A percentile compares a stretch with the other conserved stretches of the same genome.
These are phyloP conservation scores for Fraxinus nigra DNA, from an alignment of 305 asterid genomes.

Conservation along the genomic window DNA sequence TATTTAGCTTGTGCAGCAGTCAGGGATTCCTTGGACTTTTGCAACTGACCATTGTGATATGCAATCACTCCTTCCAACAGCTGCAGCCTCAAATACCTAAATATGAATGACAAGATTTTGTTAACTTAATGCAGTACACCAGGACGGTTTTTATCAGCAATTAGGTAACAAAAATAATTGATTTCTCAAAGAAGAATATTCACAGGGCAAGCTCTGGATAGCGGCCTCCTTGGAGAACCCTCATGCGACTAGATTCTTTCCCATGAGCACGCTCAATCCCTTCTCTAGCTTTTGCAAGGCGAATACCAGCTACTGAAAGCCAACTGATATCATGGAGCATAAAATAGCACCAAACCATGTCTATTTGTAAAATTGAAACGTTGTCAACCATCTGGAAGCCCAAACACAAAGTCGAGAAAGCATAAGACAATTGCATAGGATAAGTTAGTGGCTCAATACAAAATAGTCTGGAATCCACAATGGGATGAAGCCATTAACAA, in stretches of 20 bases:
- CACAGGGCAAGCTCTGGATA: conserved; percentile 88
- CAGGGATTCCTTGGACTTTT: conserved; percentile 58
- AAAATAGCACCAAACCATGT: conserved; percentile 97
- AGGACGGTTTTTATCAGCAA: conserved; percentile 3
- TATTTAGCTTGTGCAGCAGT: conserved; percentile 69
- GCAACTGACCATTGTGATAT: conserved; percentile 67
- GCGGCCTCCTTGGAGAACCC: conserved; percentile 77
- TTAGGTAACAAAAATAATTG: conserved; percentile 12
- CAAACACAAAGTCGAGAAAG: conserved; percentile 23
- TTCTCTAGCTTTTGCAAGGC: conserved; percentile 81
- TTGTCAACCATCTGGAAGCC: conserved; percentile 78
- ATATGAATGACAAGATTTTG: conserved; percentile 19
- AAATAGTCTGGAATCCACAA: conserved; percentile 1
- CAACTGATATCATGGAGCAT: conserved; percentile 91
- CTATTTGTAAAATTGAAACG: conserved; percentile 85
- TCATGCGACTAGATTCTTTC: conserved; percentile 79
- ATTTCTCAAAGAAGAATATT: conserved; percentile 28
- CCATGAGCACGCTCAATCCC: conserved; percentile 95
- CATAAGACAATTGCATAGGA: conserved; percentile 16
- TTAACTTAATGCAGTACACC: conserved; percentile 7
- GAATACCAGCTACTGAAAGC: conserved; percentile 82
- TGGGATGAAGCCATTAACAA: background rate
- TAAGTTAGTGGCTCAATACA: background rate
- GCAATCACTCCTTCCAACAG: conserved; percentile 91
- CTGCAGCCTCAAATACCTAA: conserved; percentile 83